Conservation (phyloP, 768 basidiomycete genomes). For the Russula dissimulans region DNA sequence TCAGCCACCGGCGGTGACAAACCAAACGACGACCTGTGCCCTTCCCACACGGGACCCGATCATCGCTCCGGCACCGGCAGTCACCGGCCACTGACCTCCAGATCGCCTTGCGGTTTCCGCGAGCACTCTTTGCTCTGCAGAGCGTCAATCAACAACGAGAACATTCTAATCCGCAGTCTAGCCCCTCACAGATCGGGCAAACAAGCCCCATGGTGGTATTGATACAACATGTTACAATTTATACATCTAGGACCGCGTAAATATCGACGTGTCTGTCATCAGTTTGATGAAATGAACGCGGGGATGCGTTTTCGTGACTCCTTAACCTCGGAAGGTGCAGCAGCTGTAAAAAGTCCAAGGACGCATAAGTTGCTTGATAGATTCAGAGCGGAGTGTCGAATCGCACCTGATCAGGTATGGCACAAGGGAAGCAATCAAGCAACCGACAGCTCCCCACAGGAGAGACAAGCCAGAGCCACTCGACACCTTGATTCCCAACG, state of each 20-base stretch:
- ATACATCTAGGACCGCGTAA: conserved; percentile 9
- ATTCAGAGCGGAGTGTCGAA: not conserved
- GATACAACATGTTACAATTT: conserved; percentile 10
- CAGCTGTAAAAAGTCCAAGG: conserved; percentile 38
- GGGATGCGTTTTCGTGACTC: not conserved
- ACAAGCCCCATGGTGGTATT: not conserved
- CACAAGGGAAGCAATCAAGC: conserved; percentile 51
- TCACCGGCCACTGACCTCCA: no score
- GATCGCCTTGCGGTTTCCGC: no score
- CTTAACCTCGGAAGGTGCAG: conserved; percentile 67
- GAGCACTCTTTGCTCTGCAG: no score
- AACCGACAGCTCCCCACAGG: conserved; percentile 67
- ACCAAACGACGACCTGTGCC: not conserved
- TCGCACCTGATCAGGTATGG: conserved; percentile 74
- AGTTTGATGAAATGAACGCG: not conserved
- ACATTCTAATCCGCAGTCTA: not conserved
- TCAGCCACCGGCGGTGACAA: not conserved
- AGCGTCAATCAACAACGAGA: not conserved
- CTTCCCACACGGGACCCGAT: not conserved
- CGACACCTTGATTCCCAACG: conserved; percentile 56
- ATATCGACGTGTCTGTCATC: conserved; percentile 3
- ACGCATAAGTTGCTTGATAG: not conserved
- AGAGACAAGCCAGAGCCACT: conserved; percentile 55
- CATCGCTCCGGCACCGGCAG: no score
- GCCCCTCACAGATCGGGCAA: not conserved